Conservation (phyloP, 345 rosid genomes). For the Camelina neglecta region DNA sequence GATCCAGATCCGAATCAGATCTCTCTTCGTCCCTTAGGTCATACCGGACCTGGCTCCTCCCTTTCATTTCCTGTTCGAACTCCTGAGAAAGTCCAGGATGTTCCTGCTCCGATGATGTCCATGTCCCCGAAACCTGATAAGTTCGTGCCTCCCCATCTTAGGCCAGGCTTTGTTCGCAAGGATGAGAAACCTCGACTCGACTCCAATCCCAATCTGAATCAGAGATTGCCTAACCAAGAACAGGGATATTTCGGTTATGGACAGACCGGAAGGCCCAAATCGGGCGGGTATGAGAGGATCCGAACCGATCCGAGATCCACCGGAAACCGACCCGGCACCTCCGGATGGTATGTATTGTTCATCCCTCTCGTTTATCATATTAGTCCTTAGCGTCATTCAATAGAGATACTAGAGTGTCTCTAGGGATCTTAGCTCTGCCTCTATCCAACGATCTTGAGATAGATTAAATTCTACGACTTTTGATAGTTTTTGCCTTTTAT, state of each 20-base stretch:
- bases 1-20: conserved; percentile 52
- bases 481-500: not conserved
- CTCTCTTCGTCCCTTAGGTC: conserved; percentile 69
- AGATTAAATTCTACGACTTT: not conserved
- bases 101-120: conserved; percentile 42
- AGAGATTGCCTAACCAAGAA: too few species aligned
- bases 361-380: not conserved
- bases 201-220: conserved; percentile 5
- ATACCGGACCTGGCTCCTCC: conserved; percentile 52
- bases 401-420: not conserved
- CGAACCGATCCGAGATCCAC: conserved; percentile 59
- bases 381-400: not conserved
- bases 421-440: conserved; percentile 5
- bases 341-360: conserved; percentile 61
- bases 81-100: conserved; percentile 36
- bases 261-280: conserved; percentile 70
- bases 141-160: conserved; percentile 94
- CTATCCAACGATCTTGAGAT: not conserved
- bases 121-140: conserved; percentile 49
- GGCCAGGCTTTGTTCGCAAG: conserved; percentile 76
- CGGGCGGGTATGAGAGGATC: conserved; percentile 68
- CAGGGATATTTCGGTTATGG: conserved; percentile 49
- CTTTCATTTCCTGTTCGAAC: conserved; percentile 42
- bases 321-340: conserved; percentile 70
- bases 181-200: conserved; percentile 58